These are phyloP conservation scores for Trichocladium uniseriatum DNA, from an alignment of 495 filamentous ascomycete genomes.

Conservation along the genomic window DNA sequence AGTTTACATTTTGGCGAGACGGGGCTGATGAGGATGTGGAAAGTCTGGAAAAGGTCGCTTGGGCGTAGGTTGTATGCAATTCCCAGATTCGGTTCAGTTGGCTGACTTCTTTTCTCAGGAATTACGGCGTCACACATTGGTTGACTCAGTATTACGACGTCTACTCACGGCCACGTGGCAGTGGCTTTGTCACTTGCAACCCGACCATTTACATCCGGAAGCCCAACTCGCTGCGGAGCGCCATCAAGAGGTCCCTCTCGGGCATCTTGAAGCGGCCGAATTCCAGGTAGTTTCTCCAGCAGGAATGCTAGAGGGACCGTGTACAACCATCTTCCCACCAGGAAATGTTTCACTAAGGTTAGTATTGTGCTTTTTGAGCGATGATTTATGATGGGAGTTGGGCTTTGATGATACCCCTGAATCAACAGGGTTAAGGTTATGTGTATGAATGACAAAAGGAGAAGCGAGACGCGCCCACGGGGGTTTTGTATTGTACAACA, in stretches of 20 bases:
- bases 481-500: no score
- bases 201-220: slow-evolving; percentile 14
- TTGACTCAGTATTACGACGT: slow-evolving; percentile 10
- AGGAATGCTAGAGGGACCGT: no score
- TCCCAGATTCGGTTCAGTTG: no score
- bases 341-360: no score
- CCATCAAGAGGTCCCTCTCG: neutral
- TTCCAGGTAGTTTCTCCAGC: no score
- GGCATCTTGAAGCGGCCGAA: neutral
- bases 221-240: neutral
- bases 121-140: slow-evolving; percentile 6
- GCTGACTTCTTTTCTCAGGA: neutral
- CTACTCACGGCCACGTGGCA: neutral
- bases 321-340: no score
- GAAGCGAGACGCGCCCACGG: no score
- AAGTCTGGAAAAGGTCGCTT: neutral
- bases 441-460: no score
- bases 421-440: no score
- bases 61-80: neutral
- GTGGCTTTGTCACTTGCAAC: slow-evolving; percentile 8
- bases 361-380: no score
- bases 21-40: neutral
- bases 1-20: slow-evolving; percentile 7
- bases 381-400: no score
- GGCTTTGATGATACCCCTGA: no score